Base-by-base conservation (phyloP, 2,329 filamentous ascomycete species). In the Aureobasidium sp. region DNA sequence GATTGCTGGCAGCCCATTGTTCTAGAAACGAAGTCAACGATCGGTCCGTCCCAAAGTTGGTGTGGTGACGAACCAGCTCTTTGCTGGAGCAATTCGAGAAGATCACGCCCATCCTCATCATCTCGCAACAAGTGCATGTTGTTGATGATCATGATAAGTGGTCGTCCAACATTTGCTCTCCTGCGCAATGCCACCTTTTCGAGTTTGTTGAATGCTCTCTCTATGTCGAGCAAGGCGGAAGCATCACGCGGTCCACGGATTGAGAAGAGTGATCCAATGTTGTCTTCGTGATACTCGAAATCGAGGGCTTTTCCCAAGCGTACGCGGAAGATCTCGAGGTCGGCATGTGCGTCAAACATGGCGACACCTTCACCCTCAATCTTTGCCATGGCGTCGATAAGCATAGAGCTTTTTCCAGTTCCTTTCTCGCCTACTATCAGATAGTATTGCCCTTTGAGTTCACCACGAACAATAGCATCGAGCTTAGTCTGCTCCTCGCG, bases 201-300 rank as follows among this genome's bases (percentile, higher is more conserved):
- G 12, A 99, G 79, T 76, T 99, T 99, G 80, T 99, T 99, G 73
- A 99, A 87, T 0, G 94, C 94, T 31, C 94, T 86, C 73, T 99
- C 94, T 65, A 99, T 97, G 72, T 99, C 94, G 1, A 99, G 81
- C 37, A 99, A 79, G 5, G 94, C 91, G 0, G 91, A 96, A 3
- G 90, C 92, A 70, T 99, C 94, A 47, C 94, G 84, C 0, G 94
- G 94, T 0, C 94, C 94, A 34, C 89, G 86, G 70, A 99, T 96
- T 64, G 90, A 96, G 75, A 99, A 99, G 64, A 99, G 88, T 6
- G 90, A 90, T 48, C 94, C 94, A 65, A 99, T 97, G 71, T 96
- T 97, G 78, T 99, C 94, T 77, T 97, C 94, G 71, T 97, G 91
- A 69, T 89, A 99, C 72, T 99, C 94, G 73, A 92, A 99, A 73